Percentiles rank a stretch among this genome's conserved stretches.
Evolutionary conservation across 345 rosid genomes (phyloP).

Genomic region (Gossypium arboreum): DNA sequence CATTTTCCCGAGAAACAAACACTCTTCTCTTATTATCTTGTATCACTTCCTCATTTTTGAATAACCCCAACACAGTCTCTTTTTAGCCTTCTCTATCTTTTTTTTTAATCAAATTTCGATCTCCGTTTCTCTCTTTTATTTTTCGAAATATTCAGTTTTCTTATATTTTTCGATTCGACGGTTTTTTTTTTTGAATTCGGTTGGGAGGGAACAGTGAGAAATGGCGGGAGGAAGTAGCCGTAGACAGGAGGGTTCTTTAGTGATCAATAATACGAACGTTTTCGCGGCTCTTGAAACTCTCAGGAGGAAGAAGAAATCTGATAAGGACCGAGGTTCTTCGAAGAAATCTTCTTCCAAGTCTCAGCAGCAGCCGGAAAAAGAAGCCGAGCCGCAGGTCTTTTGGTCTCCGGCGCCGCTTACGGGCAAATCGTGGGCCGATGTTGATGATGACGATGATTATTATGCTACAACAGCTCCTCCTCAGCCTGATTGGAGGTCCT

Average conservation of each 20-base stretch:
- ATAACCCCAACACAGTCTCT: not conserved
- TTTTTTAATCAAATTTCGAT: not conserved
- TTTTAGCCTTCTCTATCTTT: not conserved
- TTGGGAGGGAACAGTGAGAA: conserved; percentile 10
- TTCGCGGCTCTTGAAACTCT: conserved; percentile 57
- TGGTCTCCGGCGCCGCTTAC: conserved; percentile 51
- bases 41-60: not conserved
- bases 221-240: conserved; percentile 51
- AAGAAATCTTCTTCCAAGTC: conserved; percentile 38
- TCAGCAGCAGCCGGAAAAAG: conserved; percentile 23
- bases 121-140: not conserved
- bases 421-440: conserved; percentile 56
- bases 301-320: conserved; percentile 57
- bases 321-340: conserved; percentile 26
- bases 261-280: conserved; percentile 51
- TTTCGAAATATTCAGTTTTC: not conserved
- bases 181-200: not conserved
- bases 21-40: not conserved
- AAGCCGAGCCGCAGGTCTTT: conserved; percentile 42
- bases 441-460: conserved; percentile 57
- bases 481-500: conserved; percentile 34
- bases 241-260: conserved; percentile 49
- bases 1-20: not conserved
- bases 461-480: conserved; percentile 52
- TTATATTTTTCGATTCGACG: conserved; percentile 3